Base-by-base conservation (phyloP, 2,329 filamentous ascomycete species). In the Monilinia fructigena region DNA sequence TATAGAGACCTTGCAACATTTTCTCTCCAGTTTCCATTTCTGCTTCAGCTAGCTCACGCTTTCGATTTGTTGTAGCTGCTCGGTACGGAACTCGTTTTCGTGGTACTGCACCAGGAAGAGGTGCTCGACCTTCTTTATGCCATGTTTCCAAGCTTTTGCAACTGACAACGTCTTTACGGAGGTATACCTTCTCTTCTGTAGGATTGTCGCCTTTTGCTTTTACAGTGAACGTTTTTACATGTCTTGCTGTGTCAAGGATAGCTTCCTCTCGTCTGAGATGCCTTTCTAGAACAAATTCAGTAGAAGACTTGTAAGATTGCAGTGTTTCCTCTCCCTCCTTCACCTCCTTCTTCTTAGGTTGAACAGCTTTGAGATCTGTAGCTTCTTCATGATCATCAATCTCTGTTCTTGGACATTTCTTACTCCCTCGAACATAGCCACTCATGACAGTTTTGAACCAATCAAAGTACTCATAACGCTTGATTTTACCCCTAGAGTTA, bases 91-190 rank as follows among this genome's bases (percentile, higher is more conserved):
- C 95, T 53, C 86, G 84, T 77, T 99, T 99, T 68, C 97, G 79
- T 0, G 95, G 91, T 59, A 86, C 79, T 70, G 90, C 87, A 3
- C 91, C 92, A 0, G 82, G 75, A 35, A 85, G 83, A 3, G 95
- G 87, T 35, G 88, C 89, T 14, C 94, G 86, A 0, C 95, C 95
- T 80, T 97, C 94, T 76, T 97, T 97, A 76, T 98, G 95, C 95
- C 95, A 99, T 1, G 92, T 97, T 76, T 99, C 95, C 1, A 91
- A 90, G 38, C 92, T 96, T 77, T 97, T 93, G 76, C 96, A 96
- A 50, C 85, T 83, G 2, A 93, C 86, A 0, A 98, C 87, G 71
- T 98, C 93, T 63, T 85, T 84, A 45, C 94, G 88, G 0, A 83
- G 83, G 75, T 87, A 98, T 0, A 98, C 92, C 0, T 91, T 88